A percentile compares a stretch with the other conserved stretches of the same genome.
These are phyloP conservation scores for Nakazawaea laoshanensis DNA, from an alignment of 805 yeast genomes.

Conservation along the genomic window DNA sequence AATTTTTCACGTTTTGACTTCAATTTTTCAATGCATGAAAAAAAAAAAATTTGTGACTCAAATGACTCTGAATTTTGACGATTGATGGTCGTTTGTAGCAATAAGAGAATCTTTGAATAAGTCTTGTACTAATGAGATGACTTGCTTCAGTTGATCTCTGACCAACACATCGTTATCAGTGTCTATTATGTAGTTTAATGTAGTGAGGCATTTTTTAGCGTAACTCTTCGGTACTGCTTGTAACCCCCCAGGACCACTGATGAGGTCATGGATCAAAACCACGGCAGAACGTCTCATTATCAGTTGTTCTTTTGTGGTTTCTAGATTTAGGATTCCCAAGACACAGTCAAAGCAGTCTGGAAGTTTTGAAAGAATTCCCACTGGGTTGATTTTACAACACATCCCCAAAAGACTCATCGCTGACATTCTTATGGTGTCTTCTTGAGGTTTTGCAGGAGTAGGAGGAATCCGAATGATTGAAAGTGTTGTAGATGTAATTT, in stretches of 20 bases:
- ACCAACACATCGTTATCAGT: slow-evolving; percentile 51
- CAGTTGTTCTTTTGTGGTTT: slow-evolving; percentile 30
- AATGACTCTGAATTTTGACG: no score
- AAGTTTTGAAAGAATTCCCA: slow-evolving; percentile 39
- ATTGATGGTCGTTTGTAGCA: no score
- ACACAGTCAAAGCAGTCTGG: slow-evolving; percentile 66
- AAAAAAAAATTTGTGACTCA: no score
- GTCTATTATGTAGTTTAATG: slow-evolving; percentile 33
- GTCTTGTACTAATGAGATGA: slow-evolving; percentile 20
- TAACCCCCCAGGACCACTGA: slow-evolving; percentile 33
- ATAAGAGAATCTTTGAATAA: no score
- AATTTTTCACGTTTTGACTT: no score
- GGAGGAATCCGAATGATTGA: slow-evolving; percentile 21
- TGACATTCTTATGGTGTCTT: slow-evolving; percentile 71
- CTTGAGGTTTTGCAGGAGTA: slow-evolving; percentile 64
- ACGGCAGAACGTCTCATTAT: slow-evolving; percentile 71
- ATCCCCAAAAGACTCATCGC: slow-evolving; percentile 80
- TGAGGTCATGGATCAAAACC: slow-evolving; percentile 54
- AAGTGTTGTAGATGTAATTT: slow-evolving; percentile 36
- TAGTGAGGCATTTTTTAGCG: slow-evolving; percentile 30
- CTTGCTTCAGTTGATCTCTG: slow-evolving; percentile 45
- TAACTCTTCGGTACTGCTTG: slow-evolving; percentile 42
- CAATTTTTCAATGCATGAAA: no score
- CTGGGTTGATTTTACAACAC: slow-evolving; percentile 50
- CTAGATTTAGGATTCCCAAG: slow-evolving; percentile 65